These are phyloP conservation scores for Fusarium sulawesiense DNA, from an alignment of 2,329 filamentous ascomycete species.

Conservation along the genomic window DNA sequence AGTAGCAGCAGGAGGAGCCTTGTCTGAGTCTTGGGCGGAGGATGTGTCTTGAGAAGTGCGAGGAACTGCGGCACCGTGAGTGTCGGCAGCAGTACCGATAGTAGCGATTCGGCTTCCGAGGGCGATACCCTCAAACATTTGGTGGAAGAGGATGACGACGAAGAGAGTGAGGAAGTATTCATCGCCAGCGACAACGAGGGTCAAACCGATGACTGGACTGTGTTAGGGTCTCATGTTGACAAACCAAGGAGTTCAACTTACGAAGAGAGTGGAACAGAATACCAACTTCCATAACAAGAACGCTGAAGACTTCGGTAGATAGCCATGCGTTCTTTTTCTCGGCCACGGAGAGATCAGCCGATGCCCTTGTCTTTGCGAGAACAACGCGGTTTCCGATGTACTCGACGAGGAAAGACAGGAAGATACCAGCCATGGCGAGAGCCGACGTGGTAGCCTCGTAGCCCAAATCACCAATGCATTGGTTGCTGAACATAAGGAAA, in stretches of 20 bases:
- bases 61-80: slow-evolving; percentile 37
- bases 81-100: slow-evolving; percentile 54
- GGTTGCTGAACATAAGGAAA: slow-evolving; percentile 75
- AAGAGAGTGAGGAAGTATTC: slow-evolving; percentile 68
- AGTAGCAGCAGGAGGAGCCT: slow-evolving; percentile 41
- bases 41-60: slow-evolving; percentile 33
- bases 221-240: not conserved
- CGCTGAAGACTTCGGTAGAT: slow-evolving; percentile 65
- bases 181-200: slow-evolving; percentile 70
- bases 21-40: slow-evolving; percentile 43
- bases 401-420: slow-evolving; percentile 78
- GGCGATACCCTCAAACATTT: slow-evolving; percentile 81
- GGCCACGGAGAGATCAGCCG: slow-evolving; percentile 40
- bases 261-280: slow-evolving; percentile 80
- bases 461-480: slow-evolving; percentile 72
- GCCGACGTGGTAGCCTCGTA: slow-evolving; percentile 78
- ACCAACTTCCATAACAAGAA: slow-evolving; percentile 77
- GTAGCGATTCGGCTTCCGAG: slow-evolving; percentile 77
- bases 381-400: slow-evolving; percentile 72
- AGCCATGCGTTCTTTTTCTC: slow-evolving; percentile 44
- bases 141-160: slow-evolving; percentile 79
- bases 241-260: slow-evolving; percentile 51
- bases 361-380: slow-evolving; percentile 49
- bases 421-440: slow-evolving; percentile 78
- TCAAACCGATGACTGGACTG: slow-evolving; percentile 69